These are phyloP conservation scores for Juglanconis oblonga DNA, from an alignment of 2,329 filamentous ascomycete genomes.

Conservation along the genomic window DNA sequence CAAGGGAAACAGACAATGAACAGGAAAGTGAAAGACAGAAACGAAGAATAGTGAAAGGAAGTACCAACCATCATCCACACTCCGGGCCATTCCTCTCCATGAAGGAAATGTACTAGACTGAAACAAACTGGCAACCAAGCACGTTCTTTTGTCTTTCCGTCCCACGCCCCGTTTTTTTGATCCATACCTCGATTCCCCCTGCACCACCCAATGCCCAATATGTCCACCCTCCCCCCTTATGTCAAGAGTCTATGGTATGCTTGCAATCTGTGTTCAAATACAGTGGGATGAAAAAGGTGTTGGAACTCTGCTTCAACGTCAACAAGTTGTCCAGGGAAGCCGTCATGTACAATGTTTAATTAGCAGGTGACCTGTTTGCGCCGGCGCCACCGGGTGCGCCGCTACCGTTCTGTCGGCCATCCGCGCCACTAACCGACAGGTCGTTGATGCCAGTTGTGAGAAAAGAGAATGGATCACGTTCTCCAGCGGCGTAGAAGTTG, in stretches of 20 bases:
- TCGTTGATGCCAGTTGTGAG: slow-evolving; percentile 70
- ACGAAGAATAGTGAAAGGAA: background rate
- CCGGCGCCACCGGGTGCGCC: slow-evolving; percentile 37
- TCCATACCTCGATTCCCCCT: background rate
- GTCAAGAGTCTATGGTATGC: background rate
- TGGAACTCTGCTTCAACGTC: background rate
- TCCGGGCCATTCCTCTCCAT: background rate
- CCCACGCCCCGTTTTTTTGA: background rate
- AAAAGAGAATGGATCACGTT: slow-evolving; percentile 78
- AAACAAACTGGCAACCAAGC: background rate
- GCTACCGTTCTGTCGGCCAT: slow-evolving; percentile 61
- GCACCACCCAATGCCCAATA: background rate
- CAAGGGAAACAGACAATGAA: background rate
- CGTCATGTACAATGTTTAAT: slow-evolving; percentile 21
- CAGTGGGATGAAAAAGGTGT: background rate
- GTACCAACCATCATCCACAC: background rate
- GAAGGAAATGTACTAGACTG: background rate
- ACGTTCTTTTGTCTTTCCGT: background rate
- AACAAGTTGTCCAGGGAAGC: background rate
- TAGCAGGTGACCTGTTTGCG: slow-evolving; percentile 54
- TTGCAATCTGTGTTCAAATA: background rate
- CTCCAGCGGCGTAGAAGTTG: slow-evolving; percentile 63
- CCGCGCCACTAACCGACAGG: slow-evolving; percentile 66
- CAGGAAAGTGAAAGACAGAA: background rate
- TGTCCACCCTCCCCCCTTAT: background rate